A percentile compares a stretch with the other conserved stretches of the same genome.
Evolutionary conservation across 257 asterid species (phyloP).

Genomic region (Salvia rosmarinus): DNA sequence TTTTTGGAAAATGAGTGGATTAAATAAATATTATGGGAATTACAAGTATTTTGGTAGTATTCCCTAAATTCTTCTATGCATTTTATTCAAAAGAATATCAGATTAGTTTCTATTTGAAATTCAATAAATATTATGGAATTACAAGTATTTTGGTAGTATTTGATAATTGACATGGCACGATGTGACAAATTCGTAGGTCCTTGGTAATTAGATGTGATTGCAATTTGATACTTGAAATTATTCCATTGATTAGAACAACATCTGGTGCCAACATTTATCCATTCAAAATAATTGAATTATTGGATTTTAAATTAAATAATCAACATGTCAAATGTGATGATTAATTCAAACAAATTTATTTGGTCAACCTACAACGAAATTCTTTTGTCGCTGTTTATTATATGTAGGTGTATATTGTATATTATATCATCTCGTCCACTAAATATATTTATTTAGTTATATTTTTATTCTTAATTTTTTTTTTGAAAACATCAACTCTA

Average conservation of each 20-base stretch:
- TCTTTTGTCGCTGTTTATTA: neutral
- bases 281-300: conserved; percentile 33
- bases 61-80: too few species aligned
- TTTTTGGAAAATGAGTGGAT: too few species aligned
- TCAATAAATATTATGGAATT: too few species aligned
- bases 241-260: conserved; percentile 15
- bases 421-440: too few species aligned
- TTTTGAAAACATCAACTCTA: too few species aligned
- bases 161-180: conserved; percentile 31
- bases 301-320: conserved; percentile 21
- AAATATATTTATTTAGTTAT: too few species aligned
- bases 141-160: neutral
- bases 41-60: too few species aligned
- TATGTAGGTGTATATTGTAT: neutral
- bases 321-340: neutral
- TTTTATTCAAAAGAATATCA: too few species aligned
- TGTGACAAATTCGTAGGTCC: conserved; percentile 32
- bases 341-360: neutral
- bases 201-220: neutral
- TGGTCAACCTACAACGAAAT: neutral
- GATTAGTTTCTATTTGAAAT: neutral
- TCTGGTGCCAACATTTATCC: conserved; percentile 24
- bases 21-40: too few species aligned
- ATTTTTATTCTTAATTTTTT: too few species aligned
- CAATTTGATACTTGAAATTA: conserved; percentile 22